phyloP scores from a whole-genome alignment of 495 filamentous ascomycete genomes.

The Aspergillus ellipticus region DNA sequence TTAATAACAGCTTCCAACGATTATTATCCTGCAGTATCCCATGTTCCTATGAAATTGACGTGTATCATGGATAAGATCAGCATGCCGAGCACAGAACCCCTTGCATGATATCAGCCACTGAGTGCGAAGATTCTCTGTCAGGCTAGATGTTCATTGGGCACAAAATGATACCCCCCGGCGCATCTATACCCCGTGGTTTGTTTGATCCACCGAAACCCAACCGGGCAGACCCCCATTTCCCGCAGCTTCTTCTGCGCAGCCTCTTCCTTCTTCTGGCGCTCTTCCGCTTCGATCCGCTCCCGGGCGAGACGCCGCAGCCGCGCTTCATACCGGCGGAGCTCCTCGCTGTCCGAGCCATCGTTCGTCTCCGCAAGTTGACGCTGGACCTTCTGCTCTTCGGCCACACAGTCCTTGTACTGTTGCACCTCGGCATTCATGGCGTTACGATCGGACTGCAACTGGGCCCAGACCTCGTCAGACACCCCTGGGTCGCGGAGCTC shows the following conservation, averaged over 20 bases:
- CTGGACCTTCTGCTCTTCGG: background rate
- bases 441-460: background rate
- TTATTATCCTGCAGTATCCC: no score
- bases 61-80: no score
- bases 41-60: no score
- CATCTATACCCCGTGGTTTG: background rate
- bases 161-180: background rate
- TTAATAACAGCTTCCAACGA: no score
- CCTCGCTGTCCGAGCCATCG: background rate
- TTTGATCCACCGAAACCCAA: background rate
- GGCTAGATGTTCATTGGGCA: background rate
- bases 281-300: background rate
- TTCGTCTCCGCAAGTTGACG: background rate
- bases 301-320: background rate
- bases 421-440: background rate
- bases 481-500: background rate
- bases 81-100: no score
- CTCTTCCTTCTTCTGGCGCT: background rate
- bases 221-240: background rate
- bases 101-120: no score
- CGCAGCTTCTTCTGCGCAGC: background rate
- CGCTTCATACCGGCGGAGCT: background rate
- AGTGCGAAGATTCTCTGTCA: no score
- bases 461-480: background rate
- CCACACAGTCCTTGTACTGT: background rate